Conservation (phyloP, 805 yeast genomes). For the Ogataea allantospora region DNA sequence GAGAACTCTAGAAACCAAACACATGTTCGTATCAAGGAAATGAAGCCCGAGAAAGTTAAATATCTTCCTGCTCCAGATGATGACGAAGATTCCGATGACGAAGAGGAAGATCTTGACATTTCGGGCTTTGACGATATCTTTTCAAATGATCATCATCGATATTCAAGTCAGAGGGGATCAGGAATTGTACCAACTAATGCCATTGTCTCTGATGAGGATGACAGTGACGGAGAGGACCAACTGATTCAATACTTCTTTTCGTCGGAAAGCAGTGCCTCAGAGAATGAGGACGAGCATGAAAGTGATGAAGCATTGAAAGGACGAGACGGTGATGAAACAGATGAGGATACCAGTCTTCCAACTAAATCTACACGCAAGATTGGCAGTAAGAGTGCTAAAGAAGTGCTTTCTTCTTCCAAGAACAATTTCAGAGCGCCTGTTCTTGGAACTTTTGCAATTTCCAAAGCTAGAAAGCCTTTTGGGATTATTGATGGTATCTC, state of each 20-base stretch:
- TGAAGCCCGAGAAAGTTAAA: conserved; percentile 25
- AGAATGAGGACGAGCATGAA: conserved; percentile 22
- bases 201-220: conserved; percentile 22
- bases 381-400: conserved; percentile 86
- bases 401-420: conserved; percentile 82
- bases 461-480: conserved; percentile 69
- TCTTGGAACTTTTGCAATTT: conserved; percentile 87
- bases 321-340: conserved; percentile 78
- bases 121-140: conserved; percentile 30
- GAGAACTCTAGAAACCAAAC: conserved; percentile 3
- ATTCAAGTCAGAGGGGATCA: conserved; percentile 19
- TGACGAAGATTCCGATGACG: conserved; percentile 41
- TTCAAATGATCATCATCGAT: conserved; percentile 21
- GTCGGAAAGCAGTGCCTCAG: conserved; percentile 28
- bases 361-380: conserved; percentile 58
- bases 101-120: conserved; percentile 39
- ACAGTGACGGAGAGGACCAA: conserved; percentile 37
- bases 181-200: conserved; percentile 19
- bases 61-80: conserved; percentile 42
- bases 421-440: conserved; percentile 89
- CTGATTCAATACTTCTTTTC: conserved; percentile 72
- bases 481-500: conserved; percentile 94
- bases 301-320: conserved; percentile 12
- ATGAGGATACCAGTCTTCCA: conserved; percentile 85
- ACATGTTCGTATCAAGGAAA: conserved; percentile 15